phyloP scores from a whole-genome alignment of 2,329 filamentous ascomycete genomes.

The Ophiostoma pallidulum region DNA sequence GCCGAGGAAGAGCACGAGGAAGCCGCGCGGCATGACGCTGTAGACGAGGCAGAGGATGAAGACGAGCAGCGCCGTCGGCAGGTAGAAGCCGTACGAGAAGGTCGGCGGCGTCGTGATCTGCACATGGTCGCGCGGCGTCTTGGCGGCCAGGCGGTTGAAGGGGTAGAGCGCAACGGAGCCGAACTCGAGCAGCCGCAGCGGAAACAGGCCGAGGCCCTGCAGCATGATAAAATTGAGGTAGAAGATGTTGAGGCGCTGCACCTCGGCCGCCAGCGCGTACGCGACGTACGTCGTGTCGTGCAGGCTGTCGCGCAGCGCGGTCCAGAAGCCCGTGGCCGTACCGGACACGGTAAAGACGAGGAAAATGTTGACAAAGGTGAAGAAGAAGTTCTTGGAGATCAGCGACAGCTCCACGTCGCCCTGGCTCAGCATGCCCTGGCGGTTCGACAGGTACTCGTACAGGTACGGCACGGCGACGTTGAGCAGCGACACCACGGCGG shows the following conservation, averaged over 20 bases:
- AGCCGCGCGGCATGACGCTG: conserved; percentile 72
- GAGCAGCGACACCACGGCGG: conserved; percentile 73
- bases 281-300: conserved; percentile 74
- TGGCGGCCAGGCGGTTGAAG: conserved; percentile 65
- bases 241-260: conserved; percentile 68
- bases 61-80: conserved; percentile 84
- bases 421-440: conserved; percentile 90
- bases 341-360: conserved; percentile 85
- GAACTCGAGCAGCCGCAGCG: conserved; percentile 83
- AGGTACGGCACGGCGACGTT: conserved; percentile 87
- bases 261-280: conserved; percentile 61
- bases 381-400: conserved; percentile 99
- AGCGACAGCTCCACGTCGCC: conserved; percentile 90
- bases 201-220: conserved; percentile 87
- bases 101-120: conserved; percentile 72
- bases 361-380: conserved; percentile 98
- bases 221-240: conserved; percentile 92
- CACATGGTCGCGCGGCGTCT: conserved; percentile 81
- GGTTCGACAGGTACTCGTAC: conserved; percentile 85
- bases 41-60: conserved; percentile 96
- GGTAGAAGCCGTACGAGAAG: conserved; percentile 93
- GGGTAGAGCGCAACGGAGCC: conserved; percentile 79
- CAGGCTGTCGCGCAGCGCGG: conserved; percentile 60
- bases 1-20: conserved; percentile 72
- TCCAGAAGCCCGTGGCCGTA: conserved; percentile 66